These are phyloP conservation scores for Erodium texanum DNA, from an alignment of 441 rosid genomes.

Conservation along the genomic window DNA sequence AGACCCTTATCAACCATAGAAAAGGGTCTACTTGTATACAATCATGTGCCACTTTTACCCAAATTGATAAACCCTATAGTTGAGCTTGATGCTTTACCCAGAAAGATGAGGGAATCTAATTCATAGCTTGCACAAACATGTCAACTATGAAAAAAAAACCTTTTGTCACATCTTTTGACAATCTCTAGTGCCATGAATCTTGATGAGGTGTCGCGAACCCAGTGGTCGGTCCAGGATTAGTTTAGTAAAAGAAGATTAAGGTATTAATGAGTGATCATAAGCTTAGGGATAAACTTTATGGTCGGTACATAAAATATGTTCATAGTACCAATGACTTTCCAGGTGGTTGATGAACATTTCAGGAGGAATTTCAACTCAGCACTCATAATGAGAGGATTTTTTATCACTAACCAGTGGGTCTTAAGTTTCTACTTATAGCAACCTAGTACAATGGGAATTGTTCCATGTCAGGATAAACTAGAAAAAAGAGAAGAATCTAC, in stretches of 20 bases:
- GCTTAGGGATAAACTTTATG: background rate
- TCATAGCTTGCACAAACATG: background rate
- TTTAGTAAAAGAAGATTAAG: background rate
- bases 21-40: background rate
- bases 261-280: background rate
- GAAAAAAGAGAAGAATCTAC: background rate
- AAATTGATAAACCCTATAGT: background rate
- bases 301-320: background rate
- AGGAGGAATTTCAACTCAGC: background rate
- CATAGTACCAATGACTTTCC: background rate
- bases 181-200: background rate
- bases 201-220: background rate
- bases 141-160: background rate
- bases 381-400: no score
- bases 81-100: background rate
- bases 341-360: background rate
- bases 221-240: background rate
- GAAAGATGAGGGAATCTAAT: background rate
- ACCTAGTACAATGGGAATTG: background rate
- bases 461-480: no score
- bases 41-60: background rate
- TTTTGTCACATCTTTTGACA: background rate
- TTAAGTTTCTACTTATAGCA: background rate
- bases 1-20: background rate
- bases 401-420: background rate